These are phyloP conservation scores for Fusarium mundagurra DNA, from an alignment of 2,329 filamentous ascomycete species.

Conservation along the genomic window DNA sequence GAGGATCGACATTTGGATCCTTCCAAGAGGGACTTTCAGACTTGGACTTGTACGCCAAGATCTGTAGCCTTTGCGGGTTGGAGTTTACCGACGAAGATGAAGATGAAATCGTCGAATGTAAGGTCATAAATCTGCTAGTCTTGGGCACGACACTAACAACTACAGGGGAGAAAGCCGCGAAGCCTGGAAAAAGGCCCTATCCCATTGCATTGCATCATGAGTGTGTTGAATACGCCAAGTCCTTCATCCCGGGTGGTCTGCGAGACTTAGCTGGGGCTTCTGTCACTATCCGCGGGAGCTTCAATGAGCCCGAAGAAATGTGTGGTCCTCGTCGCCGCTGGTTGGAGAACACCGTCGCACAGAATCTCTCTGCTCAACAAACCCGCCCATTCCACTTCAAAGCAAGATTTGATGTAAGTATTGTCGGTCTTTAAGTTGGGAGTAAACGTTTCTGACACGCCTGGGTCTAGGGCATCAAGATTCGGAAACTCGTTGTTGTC, in stretches of 20 bases:
- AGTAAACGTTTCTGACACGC: no score
- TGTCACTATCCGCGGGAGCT: not conserved
- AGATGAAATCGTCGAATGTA: not conserved
- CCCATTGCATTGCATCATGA: not conserved
- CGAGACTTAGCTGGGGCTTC: not conserved
- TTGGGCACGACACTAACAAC: not conserved
- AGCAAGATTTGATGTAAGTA: no score
- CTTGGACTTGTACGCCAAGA: fast-evolving
- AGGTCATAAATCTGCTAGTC: not conserved
- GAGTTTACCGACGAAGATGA: not conserved
- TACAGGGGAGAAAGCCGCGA: not conserved
- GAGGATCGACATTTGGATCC: not conserved
- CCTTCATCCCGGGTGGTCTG: not conserved
- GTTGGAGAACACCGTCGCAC: not conserved
- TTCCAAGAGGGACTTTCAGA: not conserved
- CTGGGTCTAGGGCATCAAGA: no score
- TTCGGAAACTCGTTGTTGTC: no score
- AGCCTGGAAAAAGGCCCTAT: not conserved
- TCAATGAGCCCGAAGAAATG: not conserved
- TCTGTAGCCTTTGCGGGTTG: not conserved
- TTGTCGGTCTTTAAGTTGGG: no score
- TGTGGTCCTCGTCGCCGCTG: not conserved
- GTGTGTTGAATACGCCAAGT: not conserved
- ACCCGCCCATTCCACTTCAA: no score
- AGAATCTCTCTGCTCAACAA: not conserved